phyloP scores from a whole-genome alignment of 495 filamentous ascomycete genomes.

The Annulohypoxylon nitens region DNA sequence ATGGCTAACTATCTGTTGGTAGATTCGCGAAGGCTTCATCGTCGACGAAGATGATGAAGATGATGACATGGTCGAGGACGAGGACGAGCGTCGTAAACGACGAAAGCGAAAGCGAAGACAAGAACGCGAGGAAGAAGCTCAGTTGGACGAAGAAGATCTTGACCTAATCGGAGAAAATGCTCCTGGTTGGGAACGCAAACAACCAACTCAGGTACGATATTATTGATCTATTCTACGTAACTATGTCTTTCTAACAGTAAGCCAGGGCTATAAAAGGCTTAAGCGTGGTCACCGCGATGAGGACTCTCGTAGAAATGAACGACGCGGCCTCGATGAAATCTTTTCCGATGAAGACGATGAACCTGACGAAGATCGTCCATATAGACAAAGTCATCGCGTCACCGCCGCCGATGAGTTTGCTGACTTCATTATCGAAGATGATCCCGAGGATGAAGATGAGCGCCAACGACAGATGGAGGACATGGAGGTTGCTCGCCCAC shows the following conservation, averaged over 20 bases:
- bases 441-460: constrained; percentile 87
- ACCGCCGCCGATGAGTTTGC: constrained; percentile 86
- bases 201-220: constrained; percentile 69
- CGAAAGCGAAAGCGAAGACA: constrained; percentile 77
- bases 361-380: constrained; percentile 68
- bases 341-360: constrained; percentile 96
- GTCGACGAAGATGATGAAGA: constrained; percentile 89
- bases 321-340: constrained; percentile 85
- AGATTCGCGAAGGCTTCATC: constrained; percentile 96
- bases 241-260: constrained; percentile 45
- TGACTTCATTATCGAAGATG: constrained; percentile 97
- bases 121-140: constrained; percentile 87
- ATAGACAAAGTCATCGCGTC: constrained; percentile 63
- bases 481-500: constrained; percentile 82
- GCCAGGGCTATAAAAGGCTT: constrained; percentile 88
- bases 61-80: constrained; percentile 74
- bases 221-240: background rate
- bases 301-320: constrained; percentile 66
- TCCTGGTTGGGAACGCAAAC: constrained; percentile 74
- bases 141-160: constrained; percentile 94
- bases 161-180: constrained; percentile 89
- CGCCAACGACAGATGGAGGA: constrained; percentile 83
- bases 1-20: constrained; percentile 23
- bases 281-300: constrained; percentile 92
- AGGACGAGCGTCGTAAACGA: constrained; percentile 70